Evolutionary conservation across 352 stramenopile species (phyloP), one percentile per base, ranked within the genome.

Genomic region (Phytopythium oedochilum): DNA sequence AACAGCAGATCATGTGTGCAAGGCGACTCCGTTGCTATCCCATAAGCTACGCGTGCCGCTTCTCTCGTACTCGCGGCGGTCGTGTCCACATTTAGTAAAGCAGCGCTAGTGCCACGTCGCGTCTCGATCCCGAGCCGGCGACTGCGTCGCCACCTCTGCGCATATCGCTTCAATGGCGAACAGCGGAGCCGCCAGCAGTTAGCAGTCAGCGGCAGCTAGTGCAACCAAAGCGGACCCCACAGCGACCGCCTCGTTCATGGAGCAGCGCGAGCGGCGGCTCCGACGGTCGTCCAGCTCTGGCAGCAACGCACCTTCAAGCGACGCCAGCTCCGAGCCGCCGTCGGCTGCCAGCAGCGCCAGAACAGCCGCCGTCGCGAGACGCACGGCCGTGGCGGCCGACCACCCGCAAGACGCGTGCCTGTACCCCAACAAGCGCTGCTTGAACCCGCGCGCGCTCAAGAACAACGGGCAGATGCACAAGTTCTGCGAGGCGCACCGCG

Each of bases 401-500:
- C 64, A 71, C 44, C 64, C 64, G 29, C 59, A 60, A 18, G 51
- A 73, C 26, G 49, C 67, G 35, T 92, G 82, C 45, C 74, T 75
- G 28, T 92, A 92, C 58, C 78, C 75, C 20, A 88, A 77, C 66
- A 86, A 84, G 49, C 65, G 70, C 28, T 92, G 82, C 70, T 73
- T 78, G 49, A 84, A 76, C 60, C 53, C 68, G 36, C 82, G 82
- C 4, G 81, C 70, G 11, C 61, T 89, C 22, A 92, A 92, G 56
- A 71, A 85, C 55, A 83, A 89, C 55, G 82, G 82, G 0, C 72
- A 84, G 25, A 53, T 88, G 26, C 82, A 92, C 62, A 86, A 80
- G 43, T 75, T 92, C 44, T 92, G 82, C 60, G 76, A 89, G 35
- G 76, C 75, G 34, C 81, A 92, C 54, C 78, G 81, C 28, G 70